Conservation (phyloP, 2,329 filamentous ascomycete genomes). For the Epichloe gansuensis region DNA sequence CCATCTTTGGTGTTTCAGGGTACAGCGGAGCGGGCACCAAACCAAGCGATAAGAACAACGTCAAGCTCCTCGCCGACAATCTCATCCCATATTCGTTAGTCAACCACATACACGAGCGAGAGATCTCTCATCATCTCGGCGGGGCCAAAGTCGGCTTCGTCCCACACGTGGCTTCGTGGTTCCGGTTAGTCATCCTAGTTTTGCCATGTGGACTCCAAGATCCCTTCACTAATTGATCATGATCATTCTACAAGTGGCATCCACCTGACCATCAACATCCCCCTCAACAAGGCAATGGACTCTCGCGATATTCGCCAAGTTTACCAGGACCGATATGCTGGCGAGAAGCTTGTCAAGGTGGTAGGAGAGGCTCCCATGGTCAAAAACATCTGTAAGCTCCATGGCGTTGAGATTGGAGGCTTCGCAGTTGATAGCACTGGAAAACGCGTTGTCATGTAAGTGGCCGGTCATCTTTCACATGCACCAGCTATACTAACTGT, state of each 20-base stretch:
- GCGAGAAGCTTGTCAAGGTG: conserved; percentile 89
- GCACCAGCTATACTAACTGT: conserved; percentile 5
- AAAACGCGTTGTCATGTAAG: conserved; percentile 70
- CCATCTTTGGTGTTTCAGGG: conserved; percentile 77
- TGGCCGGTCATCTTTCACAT: conserved; percentile 24
- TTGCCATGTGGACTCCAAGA: too few species aligned
- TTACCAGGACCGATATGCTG: conserved; percentile 92
- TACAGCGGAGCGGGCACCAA: conserved; percentile 95
- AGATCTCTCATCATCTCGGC: conserved; percentile 71
- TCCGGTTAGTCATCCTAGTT: conserved; percentile 26
- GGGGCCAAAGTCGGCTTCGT: conserved; percentile 62
- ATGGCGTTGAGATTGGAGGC: conserved; percentile 85
- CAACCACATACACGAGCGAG: conserved; percentile 88
- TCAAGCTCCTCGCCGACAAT: conserved; percentile 54
- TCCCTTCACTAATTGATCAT: background rate
- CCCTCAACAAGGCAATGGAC: conserved; percentile 73
- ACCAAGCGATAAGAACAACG: conserved; percentile 86
- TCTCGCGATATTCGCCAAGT: conserved; percentile 85
- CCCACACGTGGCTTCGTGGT: conserved; percentile 93
- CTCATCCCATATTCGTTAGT: conserved; percentile 68
- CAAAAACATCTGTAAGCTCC: conserved; percentile 70
- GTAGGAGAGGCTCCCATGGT: conserved; percentile 78
- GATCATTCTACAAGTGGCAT: conserved; percentile 56
- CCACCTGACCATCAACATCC: conserved; percentile 80
- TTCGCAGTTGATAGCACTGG: conserved; percentile 87